Evolutionary conservation across 208 protist genomes (phyloP).

Genomic region (Acanthamoeba sp.): DNA sequence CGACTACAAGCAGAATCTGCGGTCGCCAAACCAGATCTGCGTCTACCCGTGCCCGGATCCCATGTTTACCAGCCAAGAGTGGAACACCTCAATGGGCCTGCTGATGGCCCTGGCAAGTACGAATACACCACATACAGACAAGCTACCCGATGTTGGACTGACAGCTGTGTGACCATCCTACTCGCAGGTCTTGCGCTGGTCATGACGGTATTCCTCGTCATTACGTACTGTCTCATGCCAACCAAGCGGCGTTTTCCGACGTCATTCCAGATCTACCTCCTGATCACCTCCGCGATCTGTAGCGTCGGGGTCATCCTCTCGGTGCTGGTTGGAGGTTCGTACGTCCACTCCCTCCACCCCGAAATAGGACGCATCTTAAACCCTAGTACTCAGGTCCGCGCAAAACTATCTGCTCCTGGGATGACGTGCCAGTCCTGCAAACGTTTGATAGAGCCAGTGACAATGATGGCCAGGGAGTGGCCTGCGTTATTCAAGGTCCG

Average conservation of each 20-base stretch:
- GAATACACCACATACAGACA: not conserved
- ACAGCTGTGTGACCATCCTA: not conserved
- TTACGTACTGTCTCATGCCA: slow-evolving; percentile 23
- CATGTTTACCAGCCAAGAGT: not conserved
- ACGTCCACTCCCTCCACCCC: no score
- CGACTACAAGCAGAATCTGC: not conserved
- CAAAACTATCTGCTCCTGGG: not conserved
- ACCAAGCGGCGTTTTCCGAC: slow-evolving; percentile 7
- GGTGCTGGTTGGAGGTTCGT: not conserved
- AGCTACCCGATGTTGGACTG: no score
- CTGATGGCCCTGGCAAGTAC: not conserved
- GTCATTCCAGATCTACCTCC: slow-evolving; percentile 14
- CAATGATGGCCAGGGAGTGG: slow-evolving; percentile 53
- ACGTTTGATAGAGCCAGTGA: not conserved
- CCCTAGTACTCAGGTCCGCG: not conserved
- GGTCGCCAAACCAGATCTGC: not conserved
- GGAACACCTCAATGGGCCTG: not conserved
- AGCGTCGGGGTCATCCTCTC: not conserved
- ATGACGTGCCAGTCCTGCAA: slow-evolving; percentile 29
- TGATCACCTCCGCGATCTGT: not conserved
- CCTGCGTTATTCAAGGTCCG: slow-evolving; percentile 51
- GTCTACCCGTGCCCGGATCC: slow-evolving; percentile 28
- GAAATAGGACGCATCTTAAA: no score
- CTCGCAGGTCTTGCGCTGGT: not conserved
- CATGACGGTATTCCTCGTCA: slow-evolving; percentile 13